Evolutionary conservation across 192 early-diverging fungal genomes (phyloP).

Genomic region (Lobosporangium transversale): DNA sequence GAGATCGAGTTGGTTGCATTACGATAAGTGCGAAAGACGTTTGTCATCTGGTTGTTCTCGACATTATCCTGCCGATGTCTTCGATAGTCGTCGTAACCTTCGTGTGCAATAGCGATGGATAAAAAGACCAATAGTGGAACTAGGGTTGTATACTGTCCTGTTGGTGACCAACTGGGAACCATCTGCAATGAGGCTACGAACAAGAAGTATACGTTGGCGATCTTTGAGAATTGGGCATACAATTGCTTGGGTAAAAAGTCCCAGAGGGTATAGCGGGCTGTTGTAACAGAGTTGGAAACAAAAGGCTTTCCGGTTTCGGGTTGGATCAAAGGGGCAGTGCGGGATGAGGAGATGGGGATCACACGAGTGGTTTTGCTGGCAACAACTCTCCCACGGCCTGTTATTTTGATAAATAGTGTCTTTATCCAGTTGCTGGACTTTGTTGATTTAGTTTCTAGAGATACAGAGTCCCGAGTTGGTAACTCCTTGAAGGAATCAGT

Average conservation of each 20-base stretch:
- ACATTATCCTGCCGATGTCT: conserved; percentile 72
- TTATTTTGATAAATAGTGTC: conserved; percentile 9
- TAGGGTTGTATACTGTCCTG: conserved; percentile 82
- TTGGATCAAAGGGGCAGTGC: conserved; percentile 47
- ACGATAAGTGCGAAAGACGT: conserved; percentile 63
- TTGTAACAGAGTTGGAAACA: conserved; percentile 69
- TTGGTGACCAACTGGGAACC: conserved; percentile 77
- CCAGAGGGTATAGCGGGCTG: conserved; percentile 68
- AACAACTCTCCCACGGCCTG: conserved; percentile 16
- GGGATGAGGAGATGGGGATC: conserved; percentile 37
- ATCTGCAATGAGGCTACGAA: conserved; percentile 68
- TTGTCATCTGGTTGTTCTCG: conserved; percentile 69
- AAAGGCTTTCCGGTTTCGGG: conserved; percentile 57
- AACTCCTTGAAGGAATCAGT: conserved; percentile 15
- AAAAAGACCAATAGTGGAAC: conserved; percentile 80
- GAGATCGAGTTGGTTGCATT: conserved; percentile 61
- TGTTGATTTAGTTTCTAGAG: background rate
- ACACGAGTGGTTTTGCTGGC: conserved; percentile 14
- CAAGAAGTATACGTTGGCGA: conserved; percentile 77
- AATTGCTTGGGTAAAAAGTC: conserved; percentile 73
- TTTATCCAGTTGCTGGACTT: conserved; percentile 6
- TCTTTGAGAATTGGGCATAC: conserved; percentile 72
- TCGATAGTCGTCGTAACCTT: conserved; percentile 78
- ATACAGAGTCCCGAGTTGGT: background rate
- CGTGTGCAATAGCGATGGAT: conserved; percentile 79